A percentile compares a stretch with the other conserved stretches of the same genome.
phyloP scores from a whole-genome alignment of 192 early-diverging fungal genomes.

The Podila verticillata region DNA sequence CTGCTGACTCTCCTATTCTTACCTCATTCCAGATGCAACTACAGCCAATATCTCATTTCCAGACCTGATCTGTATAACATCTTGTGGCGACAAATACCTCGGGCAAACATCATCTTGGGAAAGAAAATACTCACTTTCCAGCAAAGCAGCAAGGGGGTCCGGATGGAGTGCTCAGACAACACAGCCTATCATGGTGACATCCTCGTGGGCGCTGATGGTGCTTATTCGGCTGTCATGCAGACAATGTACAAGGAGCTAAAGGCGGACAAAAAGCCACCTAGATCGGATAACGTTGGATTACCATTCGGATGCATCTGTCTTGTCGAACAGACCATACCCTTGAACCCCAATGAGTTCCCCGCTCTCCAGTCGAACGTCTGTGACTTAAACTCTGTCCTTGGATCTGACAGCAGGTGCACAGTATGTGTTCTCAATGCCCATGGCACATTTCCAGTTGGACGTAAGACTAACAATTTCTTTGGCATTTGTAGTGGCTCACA shows the following conservation, averaged over 20 bases:
- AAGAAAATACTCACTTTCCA: not conserved
- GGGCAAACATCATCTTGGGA: not conserved
- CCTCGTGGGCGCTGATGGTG: slow-evolving; percentile 1
- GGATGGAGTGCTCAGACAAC: not conserved
- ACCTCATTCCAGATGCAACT: not conserved
- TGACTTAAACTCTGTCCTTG: not conserved
- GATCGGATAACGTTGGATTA: not conserved
- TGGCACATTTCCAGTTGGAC: not conserved
- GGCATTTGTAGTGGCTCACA: not conserved
- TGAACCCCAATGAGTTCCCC: not conserved
- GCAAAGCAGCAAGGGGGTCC: not conserved
- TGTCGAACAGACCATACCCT: slow-evolving; percentile 9
- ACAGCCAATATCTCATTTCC: not conserved
- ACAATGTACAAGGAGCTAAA: slow-evolving; percentile 1
- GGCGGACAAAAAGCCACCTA: not conserved
- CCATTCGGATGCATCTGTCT: slow-evolving; percentile 3
- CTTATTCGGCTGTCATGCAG: slow-evolving; percentile 15
- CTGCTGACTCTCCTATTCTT: not conserved
- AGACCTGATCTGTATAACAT: slow-evolving; percentile 2
- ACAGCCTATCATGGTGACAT: not conserved
- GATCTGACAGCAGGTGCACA: not conserved
- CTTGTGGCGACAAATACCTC: not conserved
- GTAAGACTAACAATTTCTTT: not conserved
- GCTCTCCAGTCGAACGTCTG: not conserved
- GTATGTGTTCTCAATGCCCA: not conserved